Conservation (phyloP, 148 eudicot genomes). For the Nepenthes gracilis region DNA sequence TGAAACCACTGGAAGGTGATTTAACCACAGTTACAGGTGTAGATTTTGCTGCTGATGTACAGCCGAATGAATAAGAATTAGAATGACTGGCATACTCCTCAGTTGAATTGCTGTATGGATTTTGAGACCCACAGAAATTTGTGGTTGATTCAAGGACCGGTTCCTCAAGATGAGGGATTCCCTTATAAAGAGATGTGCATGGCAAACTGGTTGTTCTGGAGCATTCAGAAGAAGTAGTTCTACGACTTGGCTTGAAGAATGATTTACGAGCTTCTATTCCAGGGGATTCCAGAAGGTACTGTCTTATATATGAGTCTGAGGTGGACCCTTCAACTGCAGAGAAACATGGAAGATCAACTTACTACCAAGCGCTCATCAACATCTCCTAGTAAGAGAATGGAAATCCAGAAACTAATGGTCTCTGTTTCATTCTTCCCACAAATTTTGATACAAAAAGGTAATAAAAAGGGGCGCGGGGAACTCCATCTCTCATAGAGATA, state of each 20-base stretch:
- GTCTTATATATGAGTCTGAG: constrained; percentile 19
- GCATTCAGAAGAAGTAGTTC: constrained; percentile 15
- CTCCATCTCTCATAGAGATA: too few relatives aligned
- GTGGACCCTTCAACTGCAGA: constrained; percentile 10
- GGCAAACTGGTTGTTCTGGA: constrained; percentile 12
- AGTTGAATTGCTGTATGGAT: constrained; percentile 13
- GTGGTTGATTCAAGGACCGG: constrained; percentile 23
- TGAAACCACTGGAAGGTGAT: constrained; percentile 20
- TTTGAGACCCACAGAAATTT: constrained; percentile 19
- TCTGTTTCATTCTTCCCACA: too few relatives aligned
- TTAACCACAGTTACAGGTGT: constrained; percentile 34
- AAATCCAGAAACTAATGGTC: too few relatives aligned
- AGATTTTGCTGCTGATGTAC: constrained; percentile 24
- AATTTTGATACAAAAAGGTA: too few relatives aligned
- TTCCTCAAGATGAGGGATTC: constrained; percentile 23
- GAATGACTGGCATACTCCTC: constrained; percentile 25
- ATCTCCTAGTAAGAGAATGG: background rate
- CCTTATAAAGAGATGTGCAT: constrained; percentile 13
- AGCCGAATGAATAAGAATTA: constrained; percentile 24
- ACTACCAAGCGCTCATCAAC: constrained; percentile 12
- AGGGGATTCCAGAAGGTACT: constrained; percentile 16
- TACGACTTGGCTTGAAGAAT: constrained; percentile 17
- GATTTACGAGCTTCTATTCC: constrained; percentile 21
- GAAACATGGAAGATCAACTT: background rate
- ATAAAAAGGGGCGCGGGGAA: too few relatives aligned